These are phyloP conservation scores for Larix kaempferi DNA, from an alignment of 75 land plant genomes.

Conservation along the genomic window DNA sequence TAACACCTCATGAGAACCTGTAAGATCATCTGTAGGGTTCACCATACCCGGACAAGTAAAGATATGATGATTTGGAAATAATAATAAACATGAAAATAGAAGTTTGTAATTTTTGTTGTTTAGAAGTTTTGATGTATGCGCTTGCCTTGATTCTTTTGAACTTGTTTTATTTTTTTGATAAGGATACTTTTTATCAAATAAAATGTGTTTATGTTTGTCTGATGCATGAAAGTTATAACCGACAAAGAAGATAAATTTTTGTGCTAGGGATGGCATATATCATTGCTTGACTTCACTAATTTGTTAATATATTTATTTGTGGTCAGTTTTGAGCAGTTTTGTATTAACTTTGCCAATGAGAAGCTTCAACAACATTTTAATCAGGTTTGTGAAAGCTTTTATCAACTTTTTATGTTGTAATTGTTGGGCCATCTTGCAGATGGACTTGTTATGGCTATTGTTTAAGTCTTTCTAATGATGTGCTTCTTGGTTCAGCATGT, in stretches of 20 bases:
- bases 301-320: conserved; percentile 3
- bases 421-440: background rate
- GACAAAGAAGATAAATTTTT: background rate
- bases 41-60: no score
- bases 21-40: no score
- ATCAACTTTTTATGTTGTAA: no score
- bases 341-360: conserved; percentile 80
- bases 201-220: background rate
- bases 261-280: background rate
- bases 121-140: background rate
- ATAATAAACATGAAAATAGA: no score
- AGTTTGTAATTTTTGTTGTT: no score
- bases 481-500: conserved; percentile 64
- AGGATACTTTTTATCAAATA: background rate
- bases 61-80: no score
- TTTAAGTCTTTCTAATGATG: background rate
- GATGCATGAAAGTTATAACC: background rate
- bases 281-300: background rate
- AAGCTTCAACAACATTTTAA: conserved; percentile 85
- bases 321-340: conserved; percentile 75
- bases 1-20: no score
- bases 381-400: conserved; percentile 29
- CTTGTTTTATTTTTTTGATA: background rate
- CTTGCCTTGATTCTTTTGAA: background rate
- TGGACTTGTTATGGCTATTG: background rate